Conservation (phyloP, 129 eudicot genomes). For the Helianthus annuus region HanXRQr2.0-SUNRISE NC_035433.2:12375233-12375732, state of each 20-base stretch:
- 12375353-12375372: neutral
- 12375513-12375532: slow-evolving; percentile 76
- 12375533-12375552: slow-evolving; percentile 80
- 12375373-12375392: neutral
- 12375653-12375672: slow-evolving; percentile 90
- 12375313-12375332: neutral
- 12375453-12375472: slow-evolving; percentile 95
- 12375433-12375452: slow-evolving; percentile 70
- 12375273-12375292: neutral
- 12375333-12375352: neutral
- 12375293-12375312: neutral
- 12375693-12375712: slow-evolving; percentile 75
- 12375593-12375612: slow-evolving; percentile 98
- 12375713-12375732: slow-evolving; percentile 83
- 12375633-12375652: slow-evolving; percentile 66
- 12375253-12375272: neutral
- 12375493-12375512: slow-evolving; percentile 71
- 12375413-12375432: neutral
- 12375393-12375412: neutral
- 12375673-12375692: slow-evolving; percentile 78
- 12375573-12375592: slow-evolving; percentile 97
- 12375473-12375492: slow-evolving; percentile 86
- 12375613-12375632: slow-evolving; percentile 82
- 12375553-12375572: slow-evolving; percentile 82
- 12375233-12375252: slow-evolving; percentile 1